A percentile compares a stretch with the other conserved stretches of the same genome.
Conservation (phyloP, 2,329 filamentous ascomycete genomes). For the Trichoderma sp. region DNA sequence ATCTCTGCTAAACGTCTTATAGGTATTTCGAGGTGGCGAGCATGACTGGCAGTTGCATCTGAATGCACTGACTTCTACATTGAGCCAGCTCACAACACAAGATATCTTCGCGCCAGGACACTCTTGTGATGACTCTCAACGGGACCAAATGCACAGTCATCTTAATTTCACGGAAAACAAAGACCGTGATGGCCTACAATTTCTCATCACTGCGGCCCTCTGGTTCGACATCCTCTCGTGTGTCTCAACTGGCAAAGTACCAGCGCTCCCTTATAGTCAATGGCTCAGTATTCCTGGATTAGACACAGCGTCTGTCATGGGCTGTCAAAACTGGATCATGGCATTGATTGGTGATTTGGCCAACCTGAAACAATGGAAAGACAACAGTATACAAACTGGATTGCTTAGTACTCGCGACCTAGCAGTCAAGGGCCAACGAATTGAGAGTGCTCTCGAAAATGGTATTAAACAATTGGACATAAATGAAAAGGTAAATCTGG, state of each 20-base stretch:
- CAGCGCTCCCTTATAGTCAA: not conserved
- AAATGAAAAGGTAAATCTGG: not conserved
- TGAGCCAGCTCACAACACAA: not conserved
- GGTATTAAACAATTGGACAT: not conserved
- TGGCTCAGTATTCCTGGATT: not conserved
- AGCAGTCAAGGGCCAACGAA: not conserved
- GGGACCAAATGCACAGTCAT: not conserved
- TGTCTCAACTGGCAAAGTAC: not conserved
- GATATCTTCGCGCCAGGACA: not conserved
- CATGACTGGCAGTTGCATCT: not conserved
- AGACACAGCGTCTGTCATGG: not conserved
- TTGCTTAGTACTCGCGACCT: not conserved
- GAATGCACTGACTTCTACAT: not conserved
- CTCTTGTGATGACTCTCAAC: not conserved
- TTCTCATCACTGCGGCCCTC: not conserved
- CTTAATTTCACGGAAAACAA: not conserved
- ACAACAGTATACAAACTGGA: not conserved
- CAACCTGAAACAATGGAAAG: not conserved
- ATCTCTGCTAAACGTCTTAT: not conserved
- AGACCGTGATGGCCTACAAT: not conserved
- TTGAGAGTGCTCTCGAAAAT: not conserved
- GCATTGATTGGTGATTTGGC: not conserved
- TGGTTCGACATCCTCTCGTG: not conserved
- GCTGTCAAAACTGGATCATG: not conserved
- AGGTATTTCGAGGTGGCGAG: not conserved